Evolutionary conservation across 345 rosid genomes (phyloP), one percentile per base, ranked within the genome.

Genomic region (Eutrema heterophyllum): DNA sequence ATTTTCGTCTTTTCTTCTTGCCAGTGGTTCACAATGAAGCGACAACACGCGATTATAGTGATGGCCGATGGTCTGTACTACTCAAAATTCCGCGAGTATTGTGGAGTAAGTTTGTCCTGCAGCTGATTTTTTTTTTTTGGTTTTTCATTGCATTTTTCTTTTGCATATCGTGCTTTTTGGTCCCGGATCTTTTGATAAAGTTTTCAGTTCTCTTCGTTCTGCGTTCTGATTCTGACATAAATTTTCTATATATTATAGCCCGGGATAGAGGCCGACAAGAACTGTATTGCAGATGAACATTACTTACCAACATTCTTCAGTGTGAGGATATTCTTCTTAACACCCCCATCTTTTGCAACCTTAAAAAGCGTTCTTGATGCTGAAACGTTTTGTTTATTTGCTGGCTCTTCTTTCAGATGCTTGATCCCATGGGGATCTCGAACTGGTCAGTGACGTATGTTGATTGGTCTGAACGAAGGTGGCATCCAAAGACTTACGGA

Each of bases 401-500:
- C 48, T 8, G 61, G 46, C 10, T 40, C 46, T 59, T 59, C 32
- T 57, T 75, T 79, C 81, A 95, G 98, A 81, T 92, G 86, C 60
- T 90, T 77, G 98, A 95, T 83, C 97, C 92, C 56, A 86, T 75
- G 67, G 98, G 99, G 18, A 89, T 95, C 35, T 90, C 98, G 21
- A 95, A 89, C 74, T 89, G 98, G 91, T 86, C 99, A 0, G 94
- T 87, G 39, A 95, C 99, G 11, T 88, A 86, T 62, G 99, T 95
- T 64, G 99, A 95, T 81, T 95, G 99, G 98, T 95, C 97, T 13
- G 99, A 95, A 82, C 83, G 92, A 79, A 95, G 91, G 75, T 95
- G 98, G 99, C 98, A 95, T 81, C 98, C 99, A 30, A 95, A 89
- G 80, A 87, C 91, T 4, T 87, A 86, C 67, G 84, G 71, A 69